A percentile compares a stretch with the other conserved stretches of the same genome.
phyloP scores from a whole-genome alignment of 192 early-diverging fungal genomes.

The Haplosporangium gracile region DNA sequence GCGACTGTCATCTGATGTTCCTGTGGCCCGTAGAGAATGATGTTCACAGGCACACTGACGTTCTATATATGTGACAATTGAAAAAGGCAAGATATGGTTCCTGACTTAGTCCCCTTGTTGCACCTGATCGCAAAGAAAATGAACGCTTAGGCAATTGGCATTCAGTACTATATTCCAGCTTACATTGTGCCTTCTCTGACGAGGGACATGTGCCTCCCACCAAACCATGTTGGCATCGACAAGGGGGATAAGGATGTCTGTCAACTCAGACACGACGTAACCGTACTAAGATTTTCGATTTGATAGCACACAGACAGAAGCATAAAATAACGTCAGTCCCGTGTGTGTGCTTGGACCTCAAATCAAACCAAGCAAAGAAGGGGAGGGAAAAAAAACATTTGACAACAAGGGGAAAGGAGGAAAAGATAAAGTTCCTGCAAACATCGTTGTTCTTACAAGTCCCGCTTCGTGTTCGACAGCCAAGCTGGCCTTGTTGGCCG shows the following conservation, averaged over 20 bases:
- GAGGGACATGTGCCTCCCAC: constrained; percentile 51
- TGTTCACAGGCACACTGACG: constrained; percentile 53
- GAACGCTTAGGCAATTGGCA: no score
- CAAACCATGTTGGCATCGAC: constrained; percentile 43
- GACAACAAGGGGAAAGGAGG: background rate
- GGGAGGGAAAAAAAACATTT: background rate
- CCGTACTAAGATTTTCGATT: constrained; percentile 29
- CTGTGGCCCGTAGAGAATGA: constrained; percentile 51
- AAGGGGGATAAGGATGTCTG: constrained; percentile 41
- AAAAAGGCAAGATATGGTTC: background rate
- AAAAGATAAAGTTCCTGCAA: background rate
- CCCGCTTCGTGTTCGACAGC: constrained; percentile 41
- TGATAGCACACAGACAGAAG: constrained; percentile 8
- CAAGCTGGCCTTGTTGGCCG: constrained; percentile 40
- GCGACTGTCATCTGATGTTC: constrained; percentile 41
- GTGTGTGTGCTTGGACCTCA: background rate
- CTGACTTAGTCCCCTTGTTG: background rate
- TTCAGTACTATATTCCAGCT: background rate
- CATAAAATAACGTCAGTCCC: constrained; percentile 5
- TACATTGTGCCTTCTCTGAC: constrained; percentile 42
- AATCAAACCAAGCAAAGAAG: background rate
- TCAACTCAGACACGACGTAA: constrained; percentile 46
- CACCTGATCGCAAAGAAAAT: background rate
- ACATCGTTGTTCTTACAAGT: constrained; percentile 21
- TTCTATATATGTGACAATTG: constrained; percentile 40